Base-by-base conservation (phyloP, 228 moss, liverwort and hornwort genomes). In the Sphagnum magellanicum region DNA sequence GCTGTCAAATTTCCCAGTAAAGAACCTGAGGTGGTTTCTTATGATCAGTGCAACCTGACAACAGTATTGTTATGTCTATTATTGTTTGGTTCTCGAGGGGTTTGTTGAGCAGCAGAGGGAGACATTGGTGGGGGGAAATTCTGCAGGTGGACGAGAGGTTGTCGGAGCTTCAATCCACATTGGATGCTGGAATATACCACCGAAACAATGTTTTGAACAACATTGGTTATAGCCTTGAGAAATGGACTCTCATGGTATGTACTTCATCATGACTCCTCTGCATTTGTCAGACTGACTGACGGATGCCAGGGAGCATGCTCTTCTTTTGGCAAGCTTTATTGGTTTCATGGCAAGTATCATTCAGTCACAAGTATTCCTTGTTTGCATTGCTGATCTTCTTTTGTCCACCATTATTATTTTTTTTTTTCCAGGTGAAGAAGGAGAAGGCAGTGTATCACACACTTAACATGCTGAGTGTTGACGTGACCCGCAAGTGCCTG, bases 171-270 rank as follows among this genome's bases (percentile, higher is more conserved):
- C 98, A 92, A 80, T 82, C 74, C 49, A 98, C 98, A 50, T 78
- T 98, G 76, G 98, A 93, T 71, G 98, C 98, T 62, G 90, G 98
- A 63, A 77, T 81, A 51, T 87, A 87, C 52, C 98, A 98, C 73
- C 79, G 98, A 50, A 87, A 94, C 74, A 90, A 87, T 74, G 87
- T 98, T 46, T 84, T 98, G 16, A 87, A 92, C 68, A 88, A 73
- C 59, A 92, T 98, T 71, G 98, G 94, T 50, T 87, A 90, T 80
- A 84, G 80, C 32, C 69, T 98, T 59, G 98, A 98, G 63, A 79
- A 98, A 61, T 98, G 98, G 98, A 89, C 90, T 73, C 80, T 89
- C 10, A 75, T 98, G 93, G 98, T 98, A 86, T 68, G 90, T 48
- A 10, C 62, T 8, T 9, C 15, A 49, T 46, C 32, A 32, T 8